A percentile compares a stretch with the other conserved stretches of the same genome.
phyloP scores from a whole-genome alignment of 257 asterid species.

The Schizonepeta tenuifolia region DNA sequence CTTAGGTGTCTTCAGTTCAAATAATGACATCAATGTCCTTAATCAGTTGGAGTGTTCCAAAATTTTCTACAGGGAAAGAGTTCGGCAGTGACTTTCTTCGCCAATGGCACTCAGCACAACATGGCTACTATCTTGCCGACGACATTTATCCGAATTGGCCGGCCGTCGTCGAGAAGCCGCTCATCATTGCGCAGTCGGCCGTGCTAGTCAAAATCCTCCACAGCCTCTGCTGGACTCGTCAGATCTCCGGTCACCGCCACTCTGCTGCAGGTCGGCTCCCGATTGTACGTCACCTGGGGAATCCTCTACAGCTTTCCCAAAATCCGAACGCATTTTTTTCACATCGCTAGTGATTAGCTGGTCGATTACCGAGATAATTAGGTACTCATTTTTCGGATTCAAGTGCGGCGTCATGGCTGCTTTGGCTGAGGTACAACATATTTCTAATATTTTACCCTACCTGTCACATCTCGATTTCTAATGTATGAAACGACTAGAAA shows the following conservation, averaged over 20 bases:
- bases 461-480: too few species aligned
- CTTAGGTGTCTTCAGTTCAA: too few species aligned
- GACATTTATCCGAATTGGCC: too few species aligned
- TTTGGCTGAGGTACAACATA: slow-evolving; percentile 94
- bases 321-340: slow-evolving; percentile 64
- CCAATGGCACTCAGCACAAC: too few species aligned
- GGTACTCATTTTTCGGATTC: slow-evolving; percentile 86
- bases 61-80: too few species aligned
- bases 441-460: slow-evolving; percentile 77
- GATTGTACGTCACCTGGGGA: slow-evolving; percentile 89
- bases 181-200: slow-evolving; percentile 81
- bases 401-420: slow-evolving; percentile 88
- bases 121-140: too few species aligned
- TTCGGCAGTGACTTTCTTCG: too few species aligned
- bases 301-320: slow-evolving; percentile 88
- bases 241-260: slow-evolving; percentile 93
- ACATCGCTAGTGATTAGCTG: slow-evolving; percentile 79
- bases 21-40: too few species aligned
- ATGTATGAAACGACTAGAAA: too few species aligned
- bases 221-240: slow-evolving; percentile 67
- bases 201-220: slow-evolving; percentile 76
- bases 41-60: too few species aligned
- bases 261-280: slow-evolving; percentile 82
- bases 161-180: slow-evolving; percentile 78
- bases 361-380: slow-evolving; percentile 81